phyloP scores from a whole-genome alignment of 768 basidiomycete genomes.

The Kwoniella newhampshirensis region DNA sequence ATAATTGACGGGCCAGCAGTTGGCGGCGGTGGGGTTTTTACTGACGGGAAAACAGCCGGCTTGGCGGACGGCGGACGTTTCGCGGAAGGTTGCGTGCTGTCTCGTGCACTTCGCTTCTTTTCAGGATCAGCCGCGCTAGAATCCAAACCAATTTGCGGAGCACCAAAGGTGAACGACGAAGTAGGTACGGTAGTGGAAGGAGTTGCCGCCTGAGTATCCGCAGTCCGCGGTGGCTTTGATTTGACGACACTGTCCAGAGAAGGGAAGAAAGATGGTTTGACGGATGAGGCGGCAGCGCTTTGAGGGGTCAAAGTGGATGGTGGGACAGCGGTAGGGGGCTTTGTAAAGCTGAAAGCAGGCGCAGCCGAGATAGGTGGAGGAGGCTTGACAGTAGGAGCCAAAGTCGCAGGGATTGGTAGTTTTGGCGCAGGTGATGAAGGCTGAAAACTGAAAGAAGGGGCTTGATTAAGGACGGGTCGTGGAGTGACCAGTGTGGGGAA shows the following conservation, averaged over 20 bases:
- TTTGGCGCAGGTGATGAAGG: neutral
- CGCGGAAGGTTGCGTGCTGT: conserved; percentile 1
- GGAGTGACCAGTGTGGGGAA: too few species aligned
- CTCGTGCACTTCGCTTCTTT: conserved; percentile 4
- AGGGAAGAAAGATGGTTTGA: neutral
- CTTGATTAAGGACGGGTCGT: too few species aligned
- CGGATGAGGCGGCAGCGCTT: neutral
- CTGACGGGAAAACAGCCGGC: conserved; percentile 5
- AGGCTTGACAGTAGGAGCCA: neutral
- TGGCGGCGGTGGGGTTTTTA: neutral
- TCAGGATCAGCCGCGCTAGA: too few species aligned
- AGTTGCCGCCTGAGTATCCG: conserved; percentile 14
- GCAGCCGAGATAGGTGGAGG: neutral
- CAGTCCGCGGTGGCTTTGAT: conserved; percentile 50
- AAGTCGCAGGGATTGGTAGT: neutral
- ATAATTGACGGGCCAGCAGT: neutral
- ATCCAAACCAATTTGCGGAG: neutral
- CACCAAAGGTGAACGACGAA: conserved; percentile 5
- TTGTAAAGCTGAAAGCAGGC: conserved; percentile 3
- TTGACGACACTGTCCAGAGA: conserved; percentile 52
- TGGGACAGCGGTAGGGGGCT: neutral
- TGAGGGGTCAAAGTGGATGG: neutral
- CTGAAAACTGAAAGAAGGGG: conserved; percentile 3
- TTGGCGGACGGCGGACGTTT: conserved; percentile 14
- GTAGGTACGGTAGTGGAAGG: conserved; percentile 3